These are phyloP conservation scores for Plasmopara halstedii DNA, from an alignment of 352 stramenopile genomes.

Conservation along the genomic window DNA sequence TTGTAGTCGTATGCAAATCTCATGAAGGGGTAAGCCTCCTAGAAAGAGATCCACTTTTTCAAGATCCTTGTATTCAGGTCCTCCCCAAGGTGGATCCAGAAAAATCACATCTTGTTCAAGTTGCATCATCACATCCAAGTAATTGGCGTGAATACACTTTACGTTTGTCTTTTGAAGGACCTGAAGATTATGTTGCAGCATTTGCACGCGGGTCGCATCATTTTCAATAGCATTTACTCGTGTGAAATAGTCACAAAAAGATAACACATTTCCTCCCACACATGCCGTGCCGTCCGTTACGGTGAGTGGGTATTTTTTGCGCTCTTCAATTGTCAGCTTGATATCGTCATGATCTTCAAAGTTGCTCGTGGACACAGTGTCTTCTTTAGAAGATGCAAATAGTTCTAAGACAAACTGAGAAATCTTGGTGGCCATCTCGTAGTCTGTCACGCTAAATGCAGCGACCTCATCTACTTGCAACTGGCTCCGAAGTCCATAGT, in stretches of 20 bases:
- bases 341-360: slow-evolving; percentile 11
- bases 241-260: slow-evolving; percentile 72
- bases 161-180: slow-evolving; percentile 57
- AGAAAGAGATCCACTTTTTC: slow-evolving; percentile 67
- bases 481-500: slow-evolving; percentile 51
- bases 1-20: slow-evolving; percentile 48
- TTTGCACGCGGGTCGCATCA: slow-evolving; percentile 46
- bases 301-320: slow-evolving; percentile 34
- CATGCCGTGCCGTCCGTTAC: slow-evolving; percentile 79
- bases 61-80: slow-evolving; percentile 72
- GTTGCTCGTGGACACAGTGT: slow-evolving; percentile 4
- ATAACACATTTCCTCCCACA: slow-evolving; percentile 70
- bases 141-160: slow-evolving; percentile 49
- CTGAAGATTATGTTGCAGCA: slow-evolving; percentile 67
- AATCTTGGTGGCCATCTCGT: slow-evolving; percentile 71
- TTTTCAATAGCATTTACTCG: slow-evolving; percentile 73
- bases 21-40: slow-evolving; percentile 46
- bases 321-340: slow-evolving; percentile 1
- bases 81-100: slow-evolving; percentile 76
- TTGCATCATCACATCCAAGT: slow-evolving; percentile 63
- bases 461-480: slow-evolving; percentile 76
- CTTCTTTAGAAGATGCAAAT: slow-evolving; percentile 18
- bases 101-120: slow-evolving; percentile 77
- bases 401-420: slow-evolving; percentile 49
- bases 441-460: slow-evolving; percentile 73